These are phyloP conservation scores for Sclerotiophoma versabilis DNA, from an alignment of 2,329 filamentous ascomycete species.

Conservation along the genomic window DNA sequence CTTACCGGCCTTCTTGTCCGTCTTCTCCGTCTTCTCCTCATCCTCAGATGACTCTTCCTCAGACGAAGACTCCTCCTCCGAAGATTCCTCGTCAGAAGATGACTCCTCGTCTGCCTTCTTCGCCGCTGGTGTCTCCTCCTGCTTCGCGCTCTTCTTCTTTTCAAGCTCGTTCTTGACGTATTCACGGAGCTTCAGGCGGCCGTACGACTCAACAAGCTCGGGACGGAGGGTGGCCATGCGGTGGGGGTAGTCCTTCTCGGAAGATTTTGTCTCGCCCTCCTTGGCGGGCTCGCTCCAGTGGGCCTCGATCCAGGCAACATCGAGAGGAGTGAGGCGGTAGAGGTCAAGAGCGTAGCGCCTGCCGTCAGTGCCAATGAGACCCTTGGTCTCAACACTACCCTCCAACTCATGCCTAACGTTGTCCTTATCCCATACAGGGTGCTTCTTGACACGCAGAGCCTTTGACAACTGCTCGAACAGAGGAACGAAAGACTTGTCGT, in stretches of 20 bases:
- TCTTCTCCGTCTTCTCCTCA: constrained; percentile 53
- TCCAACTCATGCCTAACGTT: constrained; percentile 88
- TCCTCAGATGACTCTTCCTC: constrained; percentile 41
- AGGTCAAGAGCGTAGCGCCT: constrained; percentile 97
- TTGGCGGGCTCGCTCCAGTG: constrained; percentile 57
- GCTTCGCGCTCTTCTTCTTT: constrained; percentile 47
- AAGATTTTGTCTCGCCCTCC: constrained; percentile 58
- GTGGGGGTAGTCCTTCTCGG: constrained; percentile 77
- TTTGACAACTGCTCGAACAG: constrained; percentile 92
- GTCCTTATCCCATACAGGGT: constrained; percentile 98
- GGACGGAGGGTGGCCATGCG: constrained; percentile 93
- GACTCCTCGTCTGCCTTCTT: constrained; percentile 50
- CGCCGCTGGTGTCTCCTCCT: constrained; percentile 49
- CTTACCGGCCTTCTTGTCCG: constrained; percentile 24
- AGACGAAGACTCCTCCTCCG: constrained; percentile 33
- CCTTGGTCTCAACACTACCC: constrained; percentile 97
- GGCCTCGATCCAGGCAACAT: constrained; percentile 89
- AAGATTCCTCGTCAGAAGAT: constrained; percentile 21
- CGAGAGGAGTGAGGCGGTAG: constrained; percentile 91
- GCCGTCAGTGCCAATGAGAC: constrained; percentile 93
- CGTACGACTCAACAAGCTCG: constrained; percentile 87
- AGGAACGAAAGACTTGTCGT: constrained; percentile 82
- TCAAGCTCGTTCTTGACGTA: constrained; percentile 80
- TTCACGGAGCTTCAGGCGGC: constrained; percentile 84
- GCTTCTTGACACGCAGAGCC: constrained; percentile 88